A percentile compares a stretch with the other conserved stretches of the same genome.
These are phyloP conservation scores for Arthrobotrys sphaeroides DNA, from an alignment of 2,329 filamentous ascomycete species.

Conservation along the genomic window DNA sequence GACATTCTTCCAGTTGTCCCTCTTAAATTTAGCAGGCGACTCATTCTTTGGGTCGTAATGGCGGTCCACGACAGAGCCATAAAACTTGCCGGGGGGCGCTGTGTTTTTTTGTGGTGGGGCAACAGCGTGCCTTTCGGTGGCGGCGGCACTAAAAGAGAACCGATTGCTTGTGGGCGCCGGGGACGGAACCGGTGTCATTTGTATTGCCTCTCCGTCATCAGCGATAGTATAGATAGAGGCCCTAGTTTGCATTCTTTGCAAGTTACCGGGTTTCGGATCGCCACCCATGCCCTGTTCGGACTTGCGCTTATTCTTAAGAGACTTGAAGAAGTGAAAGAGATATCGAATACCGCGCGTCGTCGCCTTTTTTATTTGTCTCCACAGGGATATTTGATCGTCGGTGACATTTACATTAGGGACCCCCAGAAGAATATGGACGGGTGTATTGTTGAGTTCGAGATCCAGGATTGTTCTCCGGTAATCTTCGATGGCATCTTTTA, in stretches of 20 bases:
- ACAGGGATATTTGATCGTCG: conserved; percentile 83
- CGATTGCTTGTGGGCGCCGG: conserved; percentile 69
- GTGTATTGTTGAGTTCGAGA: conserved; percentile 93
- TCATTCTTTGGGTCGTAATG: conserved; percentile 64
- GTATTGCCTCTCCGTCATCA: conserved; percentile 73
- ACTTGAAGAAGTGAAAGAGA: conserved; percentile 67
- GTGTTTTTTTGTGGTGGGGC: conserved; percentile 54
- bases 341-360: conserved; percentile 68
- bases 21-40: conserved; percentile 81
- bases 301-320: conserved; percentile 61
- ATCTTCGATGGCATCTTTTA: conserved; percentile 96
- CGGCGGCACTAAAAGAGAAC: conserved; percentile 59
- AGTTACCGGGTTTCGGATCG: conserved; percentile 43
- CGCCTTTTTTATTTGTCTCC: conserved; percentile 91
- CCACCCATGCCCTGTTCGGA: conserved; percentile 61
- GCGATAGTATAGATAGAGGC: conserved; percentile 59
- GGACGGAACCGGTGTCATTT: conserved; percentile 94
- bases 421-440: conserved; percentile 85
- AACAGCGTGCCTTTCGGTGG: conserved; percentile 24
- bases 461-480: conserved; percentile 90
- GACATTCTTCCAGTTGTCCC: conserved; percentile 93
- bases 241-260: conserved; percentile 56
- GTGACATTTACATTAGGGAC: conserved; percentile 94
- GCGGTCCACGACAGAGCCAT: conserved; percentile 78
- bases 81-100: conserved; percentile 58